Evolutionary conservation across 148 eudicot species (phyloP).

Genomic region (Diospyros lotus): DNA sequence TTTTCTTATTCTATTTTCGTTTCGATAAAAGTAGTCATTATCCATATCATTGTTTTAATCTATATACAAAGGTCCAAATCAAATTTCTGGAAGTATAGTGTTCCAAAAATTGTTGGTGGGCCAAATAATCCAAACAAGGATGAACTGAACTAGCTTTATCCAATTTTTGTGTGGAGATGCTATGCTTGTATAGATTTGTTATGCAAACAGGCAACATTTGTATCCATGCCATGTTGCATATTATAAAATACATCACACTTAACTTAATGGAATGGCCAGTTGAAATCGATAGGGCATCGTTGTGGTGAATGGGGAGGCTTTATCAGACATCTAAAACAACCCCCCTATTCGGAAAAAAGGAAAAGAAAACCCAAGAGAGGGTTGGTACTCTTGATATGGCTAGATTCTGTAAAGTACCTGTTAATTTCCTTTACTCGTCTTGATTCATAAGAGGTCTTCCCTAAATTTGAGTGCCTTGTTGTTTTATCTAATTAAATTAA

Average conservation of each 20-base stretch:
- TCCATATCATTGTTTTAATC: too few species aligned
- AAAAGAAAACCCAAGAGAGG: neutral
- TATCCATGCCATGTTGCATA: neutral
- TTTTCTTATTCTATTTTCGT: too few species aligned
- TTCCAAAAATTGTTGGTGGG: neutral
- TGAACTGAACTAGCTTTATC: neutral
- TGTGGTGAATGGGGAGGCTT: neutral
- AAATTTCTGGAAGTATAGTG: neutral
- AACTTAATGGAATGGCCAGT: neutral
- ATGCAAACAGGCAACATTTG: neutral
- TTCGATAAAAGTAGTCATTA: too few species aligned
- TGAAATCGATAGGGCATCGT: neutral
- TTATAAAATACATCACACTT: neutral
- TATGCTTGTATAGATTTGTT: neutral
- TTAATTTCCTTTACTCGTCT: slow-evolving; percentile 1
- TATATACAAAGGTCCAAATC: too few species aligned
- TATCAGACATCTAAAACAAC: neutral
- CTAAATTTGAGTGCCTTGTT: neutral
- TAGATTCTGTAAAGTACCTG: neutral
- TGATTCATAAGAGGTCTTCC: neutral
- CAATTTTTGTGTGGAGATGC: neutral
- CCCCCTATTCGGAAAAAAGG: too few species aligned
- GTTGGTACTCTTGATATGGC: neutral
- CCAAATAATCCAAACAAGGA: neutral
- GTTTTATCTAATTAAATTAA: neutral